Evolutionary conservation across 2,329 filamentous ascomycete species (phyloP), one percentile per base, ranked within the genome.

Genomic region (Raffaelea albimanens): DNA sequence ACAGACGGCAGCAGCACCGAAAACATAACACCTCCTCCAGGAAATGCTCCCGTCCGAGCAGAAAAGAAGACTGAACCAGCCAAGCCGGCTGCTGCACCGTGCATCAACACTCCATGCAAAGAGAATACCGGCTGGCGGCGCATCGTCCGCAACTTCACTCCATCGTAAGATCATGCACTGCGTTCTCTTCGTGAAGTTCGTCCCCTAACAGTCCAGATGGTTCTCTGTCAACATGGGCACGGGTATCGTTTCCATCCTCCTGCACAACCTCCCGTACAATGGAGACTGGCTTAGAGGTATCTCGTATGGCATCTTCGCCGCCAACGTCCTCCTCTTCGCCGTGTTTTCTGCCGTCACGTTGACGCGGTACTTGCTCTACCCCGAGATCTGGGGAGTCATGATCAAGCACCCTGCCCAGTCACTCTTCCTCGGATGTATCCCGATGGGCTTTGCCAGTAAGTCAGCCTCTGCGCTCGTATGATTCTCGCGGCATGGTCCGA

Each of bases 201-300:
- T 14, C 16, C 21, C 2, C 34, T 48, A n/a, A 48, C 45, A n/a
- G 5, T 5, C 9, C 25, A 54, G 67, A 53, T 73, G 72, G 72
- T 75, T 76, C 57, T 62, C 67, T 0, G 66, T 71, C 20, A 74
- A 64, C n/a, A 78, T 84, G 79, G 79, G 80, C 25, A 84, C 80
- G 0, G 81, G 80, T 13, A 75, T 83, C 38, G 72, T 78, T 0
- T 75, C 75, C 0, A 69, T 81, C 21, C 64, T 83, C 5, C 67
- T 84, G 4, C 65, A 74, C 50, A 70, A 70, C 9, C 68, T 83
- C 4, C 79, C 79, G 0, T 83, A 78, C 59, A 69, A 77, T 48
- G 67, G 69, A 2, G 52, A 54, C 11, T 76, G 71, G 66, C 63
- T 83, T 1, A 69, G 47, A 53, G 79, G 72, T 59, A 62, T 82